Evolutionary conservation across 805 yeast genomes (phyloP).

Genomic region (Cyberlindnera sargentensis): DNA sequence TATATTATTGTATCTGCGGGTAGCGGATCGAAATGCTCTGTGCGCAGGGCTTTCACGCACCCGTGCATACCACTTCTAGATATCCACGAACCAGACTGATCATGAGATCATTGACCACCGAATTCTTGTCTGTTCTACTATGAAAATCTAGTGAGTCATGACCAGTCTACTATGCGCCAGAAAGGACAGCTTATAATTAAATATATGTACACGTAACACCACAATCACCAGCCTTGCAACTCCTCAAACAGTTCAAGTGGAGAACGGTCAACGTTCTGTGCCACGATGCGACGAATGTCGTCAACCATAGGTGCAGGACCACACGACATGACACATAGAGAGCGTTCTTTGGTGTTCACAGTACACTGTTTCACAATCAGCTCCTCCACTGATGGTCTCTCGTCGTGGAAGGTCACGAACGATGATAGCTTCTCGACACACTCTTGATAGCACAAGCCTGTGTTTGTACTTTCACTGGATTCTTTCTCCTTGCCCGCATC

Average conservation of each 20-base stretch:
- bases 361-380: conserved; percentile 31
- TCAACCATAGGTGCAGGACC: conserved; percentile 60
- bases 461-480: not conserved
- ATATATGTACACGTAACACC: too few relatives aligned
- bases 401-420: conserved; percentile 28
- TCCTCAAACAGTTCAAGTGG: conserved; percentile 67
- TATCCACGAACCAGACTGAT: too few relatives aligned
- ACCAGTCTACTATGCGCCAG: too few relatives aligned
- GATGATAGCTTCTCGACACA: not conserved
- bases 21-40: too few relatives aligned
- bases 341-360: conserved; percentile 26
- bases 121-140: too few relatives aligned
- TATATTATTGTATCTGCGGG: too few relatives aligned
- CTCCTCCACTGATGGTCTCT: conserved; percentile 40
- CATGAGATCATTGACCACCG: too few relatives aligned
- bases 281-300: conserved; percentile 39
- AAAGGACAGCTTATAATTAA: too few relatives aligned
- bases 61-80: too few relatives aligned
- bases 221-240: conserved; percentile 56
- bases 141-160: too few relatives aligned
- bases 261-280: conserved; percentile 32
- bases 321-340: conserved; percentile 51
- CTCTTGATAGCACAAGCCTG: not conserved
- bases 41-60: too few relatives aligned
- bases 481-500: conserved; percentile 1